A percentile compares a stretch with the other conserved stretches of the same genome.
Conservation (phyloP, 768 basidiomycete species). For the Myochromella boudieri region DNA sequence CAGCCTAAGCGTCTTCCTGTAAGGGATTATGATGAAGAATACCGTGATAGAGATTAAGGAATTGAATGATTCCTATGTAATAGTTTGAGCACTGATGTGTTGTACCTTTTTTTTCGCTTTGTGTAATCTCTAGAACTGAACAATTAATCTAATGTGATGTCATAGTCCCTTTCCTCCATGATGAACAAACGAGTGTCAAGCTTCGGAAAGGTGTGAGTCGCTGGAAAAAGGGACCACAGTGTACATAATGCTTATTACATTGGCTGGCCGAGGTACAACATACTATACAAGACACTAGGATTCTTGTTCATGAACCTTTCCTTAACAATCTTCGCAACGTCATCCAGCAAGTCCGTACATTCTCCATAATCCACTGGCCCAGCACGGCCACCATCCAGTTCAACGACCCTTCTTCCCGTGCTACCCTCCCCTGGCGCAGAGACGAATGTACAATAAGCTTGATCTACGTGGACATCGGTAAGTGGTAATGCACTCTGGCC, state of each 20-base stretch:
- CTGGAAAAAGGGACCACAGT: too few species aligned
- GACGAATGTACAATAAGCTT: conserved; percentile 4
- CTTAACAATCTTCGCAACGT: not conserved
- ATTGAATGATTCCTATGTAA: too few species aligned
- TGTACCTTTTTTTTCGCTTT: too few species aligned
- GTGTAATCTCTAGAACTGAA: too few species aligned
- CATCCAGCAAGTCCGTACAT: conserved; percentile 4
- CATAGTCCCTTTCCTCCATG: too few species aligned
- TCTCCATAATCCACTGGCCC: conserved; percentile 5
- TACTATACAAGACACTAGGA: conserved; percentile 6
- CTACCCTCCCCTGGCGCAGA: conserved; percentile 6
- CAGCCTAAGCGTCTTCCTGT: conserved; percentile 20
- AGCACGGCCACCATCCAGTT: not conserved
- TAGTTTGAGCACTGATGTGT: too few species aligned
- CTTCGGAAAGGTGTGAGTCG: too few species aligned
- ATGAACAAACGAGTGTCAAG: too few species aligned
- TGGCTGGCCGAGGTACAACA: conserved; percentile 5
- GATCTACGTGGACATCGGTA: conserved; percentile 2
- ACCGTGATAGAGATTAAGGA: conserved; percentile 4
- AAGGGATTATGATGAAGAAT: conserved; percentile 13
- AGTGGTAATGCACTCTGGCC: conserved; percentile 1
- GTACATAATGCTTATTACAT: not conserved
- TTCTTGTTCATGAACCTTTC: conserved; percentile 3
- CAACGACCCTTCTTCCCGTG: conserved; percentile 1
- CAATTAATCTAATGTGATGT: too few species aligned